Evolutionary conservation across 306 rosid species (phyloP).

Genomic region (Citrullus mucosospermus): DNA sequence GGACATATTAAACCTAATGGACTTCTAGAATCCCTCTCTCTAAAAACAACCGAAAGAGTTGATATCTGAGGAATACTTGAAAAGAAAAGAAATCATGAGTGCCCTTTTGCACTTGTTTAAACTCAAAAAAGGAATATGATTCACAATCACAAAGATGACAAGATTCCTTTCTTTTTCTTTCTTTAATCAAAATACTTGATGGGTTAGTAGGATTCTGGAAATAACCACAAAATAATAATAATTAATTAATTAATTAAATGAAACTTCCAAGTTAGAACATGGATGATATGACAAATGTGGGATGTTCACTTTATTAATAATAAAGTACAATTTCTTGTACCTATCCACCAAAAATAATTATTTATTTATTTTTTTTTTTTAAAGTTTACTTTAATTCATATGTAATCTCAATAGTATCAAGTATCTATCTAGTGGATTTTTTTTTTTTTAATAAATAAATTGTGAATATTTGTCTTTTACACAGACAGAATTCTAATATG

Average conservation of each 20-base stretch:
- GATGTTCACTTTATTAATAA: neutral
- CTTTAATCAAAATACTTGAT: neutral
- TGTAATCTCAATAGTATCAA: neutral
- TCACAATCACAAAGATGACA: neutral
- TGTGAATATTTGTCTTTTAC: neutral
- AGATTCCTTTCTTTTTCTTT: neutral
- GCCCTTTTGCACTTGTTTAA: neutral
- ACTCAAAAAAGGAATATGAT: neutral
- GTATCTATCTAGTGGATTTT: neutral
- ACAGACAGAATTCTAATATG: neutral
- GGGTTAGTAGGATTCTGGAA: conserved; percentile 5
- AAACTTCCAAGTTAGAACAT: neutral
- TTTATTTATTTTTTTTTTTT: too few relatives aligned
- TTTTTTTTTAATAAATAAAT: neutral
- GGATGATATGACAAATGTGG: neutral
- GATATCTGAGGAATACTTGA: neutral
- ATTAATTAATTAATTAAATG: neutral
- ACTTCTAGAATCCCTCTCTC: neutral
- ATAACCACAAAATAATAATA: neutral
- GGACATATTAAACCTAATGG: neutral
- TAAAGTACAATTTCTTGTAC: conserved; percentile 2
- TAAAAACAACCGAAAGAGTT: neutral
- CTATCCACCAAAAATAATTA: neutral
- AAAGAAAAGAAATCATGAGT: neutral
- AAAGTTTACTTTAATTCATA: neutral